Evolutionary conservation across 1,284 basidiomycete species (phyloP).

Genomic region (Nidula niveotomentosa): DNA sequence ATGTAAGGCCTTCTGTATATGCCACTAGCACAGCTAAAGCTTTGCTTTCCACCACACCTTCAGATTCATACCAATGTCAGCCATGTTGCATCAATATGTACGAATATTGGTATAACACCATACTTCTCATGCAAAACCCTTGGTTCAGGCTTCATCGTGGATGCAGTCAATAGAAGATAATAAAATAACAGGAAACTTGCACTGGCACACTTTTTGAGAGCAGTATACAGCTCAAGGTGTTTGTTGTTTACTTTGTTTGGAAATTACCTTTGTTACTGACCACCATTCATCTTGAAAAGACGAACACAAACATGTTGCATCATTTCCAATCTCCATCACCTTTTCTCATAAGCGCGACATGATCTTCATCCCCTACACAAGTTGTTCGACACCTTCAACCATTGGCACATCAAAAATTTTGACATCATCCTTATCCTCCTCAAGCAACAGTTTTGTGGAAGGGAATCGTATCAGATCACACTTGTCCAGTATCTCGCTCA

Average conservation of each 20-base stretch:
- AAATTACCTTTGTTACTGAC: background rate
- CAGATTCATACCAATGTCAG: slow-evolving; percentile 16
- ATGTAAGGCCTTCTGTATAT: slow-evolving; percentile 18
- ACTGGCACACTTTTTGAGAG: slow-evolving; percentile 23
- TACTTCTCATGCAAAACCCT: slow-evolving; percentile 15
- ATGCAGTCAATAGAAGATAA: slow-evolving; percentile 23
- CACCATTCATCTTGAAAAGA: slow-evolving; percentile 1
- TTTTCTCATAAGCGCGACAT: slow-evolving; percentile 9
- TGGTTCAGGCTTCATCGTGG: slow-evolving; percentile 15
- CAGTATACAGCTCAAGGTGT: slow-evolving; percentile 24
- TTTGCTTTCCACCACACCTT: slow-evolving; percentile 16
- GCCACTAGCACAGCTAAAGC: slow-evolving; percentile 26
- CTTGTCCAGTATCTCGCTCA: too few species aligned
- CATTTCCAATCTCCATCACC: slow-evolving; percentile 13
- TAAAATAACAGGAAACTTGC: slow-evolving; percentile 23
- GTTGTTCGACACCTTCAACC: slow-evolving; percentile 9
- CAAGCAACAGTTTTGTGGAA: too few species aligned
- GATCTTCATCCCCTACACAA: slow-evolving; percentile 13
- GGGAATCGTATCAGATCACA: too few species aligned
- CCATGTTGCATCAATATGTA: slow-evolving; percentile 23
- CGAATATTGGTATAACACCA: slow-evolving; percentile 18
- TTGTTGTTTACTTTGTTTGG: slow-evolving; percentile 9
- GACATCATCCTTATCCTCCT: too few species aligned
- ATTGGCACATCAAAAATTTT: too few species aligned
- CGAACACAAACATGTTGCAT: slow-evolving; percentile 7